Evolutionary conservation across 169 alveolate genomes (phyloP), one percentile per base, ranked within the genome.

Genomic region (Plasmodium gonderi): DNA sequence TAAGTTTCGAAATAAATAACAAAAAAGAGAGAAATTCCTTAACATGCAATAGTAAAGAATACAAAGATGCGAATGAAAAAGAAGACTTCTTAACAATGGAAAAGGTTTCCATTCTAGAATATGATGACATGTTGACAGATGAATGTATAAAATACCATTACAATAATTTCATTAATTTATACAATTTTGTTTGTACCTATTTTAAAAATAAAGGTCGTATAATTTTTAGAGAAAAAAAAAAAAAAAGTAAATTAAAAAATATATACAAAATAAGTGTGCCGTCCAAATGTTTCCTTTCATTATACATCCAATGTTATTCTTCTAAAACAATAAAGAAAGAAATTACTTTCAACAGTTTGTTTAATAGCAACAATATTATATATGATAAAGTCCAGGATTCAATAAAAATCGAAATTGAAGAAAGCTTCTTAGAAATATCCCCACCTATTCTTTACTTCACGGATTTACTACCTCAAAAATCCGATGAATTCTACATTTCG

Each of bases 201-300:
- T 42, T 23, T 65, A 60, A 75, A 75, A 47, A 54, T 75, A 87
- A 75, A 64, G 77, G 36, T 26, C 23, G 29, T 12, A 75, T 87
- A 12, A 29, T 36, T 11, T 54, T 75, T 75, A 33, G 31, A 36
- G 79, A 49, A 49, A 76, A 54, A 11, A 5, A 40, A 54, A 40
- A 74, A 36, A 36, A 74, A 40, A 14, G 60, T 14, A 29, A n/a
- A n/a, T n/a, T 8, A 36, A n/a, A 14, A 36, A 9, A 7, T 45
- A 42, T 87, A 44, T 87, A 87, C 68, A 87, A 31, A 75, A 67
- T 87, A 12, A 67, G 38, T n/a, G 68, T 87, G 31, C 87, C 89
- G n/a, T 44, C 89, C 64, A 87, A 87, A 11, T 36, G 89, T 31
- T 87, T 75, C 67, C 49, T 75, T 29, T 20, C 93, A 3, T 75